Evolutionary conservation across 768 basidiomycete species (phyloP).

Genomic region (Podaxis pistillaris): DNA sequence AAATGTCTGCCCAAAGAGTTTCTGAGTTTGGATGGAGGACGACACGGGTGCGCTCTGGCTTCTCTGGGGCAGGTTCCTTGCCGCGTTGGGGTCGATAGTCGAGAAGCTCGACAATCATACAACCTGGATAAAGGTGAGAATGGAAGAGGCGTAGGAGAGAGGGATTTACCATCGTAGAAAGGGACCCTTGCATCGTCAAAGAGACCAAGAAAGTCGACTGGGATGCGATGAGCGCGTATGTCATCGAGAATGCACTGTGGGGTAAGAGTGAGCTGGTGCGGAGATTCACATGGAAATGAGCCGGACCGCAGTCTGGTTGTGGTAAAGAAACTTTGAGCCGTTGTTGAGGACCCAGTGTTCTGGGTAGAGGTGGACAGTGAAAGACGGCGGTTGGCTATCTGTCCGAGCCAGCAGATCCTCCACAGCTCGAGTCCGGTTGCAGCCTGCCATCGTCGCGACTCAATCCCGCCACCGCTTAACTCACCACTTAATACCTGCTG

Average conservation of each 20-base stretch:
- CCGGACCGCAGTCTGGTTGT: conserved; percentile 67
- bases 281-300: not conserved
- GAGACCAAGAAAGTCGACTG: conserved; percentile 79
- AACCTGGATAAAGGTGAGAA: conserved; percentile 45
- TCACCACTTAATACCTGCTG: not conserved
- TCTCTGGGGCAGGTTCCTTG: conserved; percentile 57
- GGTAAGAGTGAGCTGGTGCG: conserved; percentile 6
- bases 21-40: conserved; percentile 78
- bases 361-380: conserved; percentile 73
- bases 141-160: not conserved
- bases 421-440: conserved; percentile 69
- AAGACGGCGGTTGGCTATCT: conserved; percentile 61
- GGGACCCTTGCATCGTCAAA: conserved; percentile 73
- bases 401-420: conserved; percentile 61
- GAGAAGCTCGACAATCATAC: conserved; percentile 80
- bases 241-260: conserved; percentile 77
- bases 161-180: conserved; percentile 74
- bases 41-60: conserved; percentile 63
- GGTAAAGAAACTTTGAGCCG: conserved; percentile 79
- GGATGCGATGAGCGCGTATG: conserved; percentile 79
- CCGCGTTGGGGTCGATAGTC: conserved; percentile 66
- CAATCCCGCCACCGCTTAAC: not conserved
- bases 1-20: conserved; percentile 78
- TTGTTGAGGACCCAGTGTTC: conserved; percentile 85
- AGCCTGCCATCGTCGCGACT: conserved; percentile 54